These are phyloP conservation scores for Magnolia changhungtana DNA, from an alignment of 164 flowering plant species.

Conservation along the genomic window DNA sequence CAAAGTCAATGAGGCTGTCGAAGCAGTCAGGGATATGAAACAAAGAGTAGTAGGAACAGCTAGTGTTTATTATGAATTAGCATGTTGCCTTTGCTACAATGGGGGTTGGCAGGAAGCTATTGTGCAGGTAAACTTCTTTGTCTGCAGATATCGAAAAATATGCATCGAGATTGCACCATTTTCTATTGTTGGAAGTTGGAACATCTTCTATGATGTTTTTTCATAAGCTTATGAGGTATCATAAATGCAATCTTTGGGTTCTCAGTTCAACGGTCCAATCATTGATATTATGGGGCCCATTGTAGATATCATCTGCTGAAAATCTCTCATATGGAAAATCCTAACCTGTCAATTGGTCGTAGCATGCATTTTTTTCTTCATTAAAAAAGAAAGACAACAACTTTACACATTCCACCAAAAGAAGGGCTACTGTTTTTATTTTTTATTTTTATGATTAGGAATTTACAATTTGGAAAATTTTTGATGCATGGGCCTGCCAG, in stretches of 20 bases:
- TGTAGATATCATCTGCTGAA: background rate
- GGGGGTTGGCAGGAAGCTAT: slow-evolving; percentile 92
- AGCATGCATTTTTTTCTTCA: background rate
- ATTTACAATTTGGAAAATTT: background rate
- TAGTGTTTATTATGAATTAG: slow-evolving; percentile 79
- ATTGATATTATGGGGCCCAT: background rate
- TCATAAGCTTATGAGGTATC: background rate
- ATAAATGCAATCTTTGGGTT: background rate
- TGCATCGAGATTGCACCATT: background rate
- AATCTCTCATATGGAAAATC: background rate
- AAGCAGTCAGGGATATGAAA: slow-evolving; percentile 82
- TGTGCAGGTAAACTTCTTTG: slow-evolving; percentile 43
- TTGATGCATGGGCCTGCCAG: background rate
- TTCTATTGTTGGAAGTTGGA: background rate
- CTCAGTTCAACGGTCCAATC: background rate
- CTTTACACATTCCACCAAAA: background rate
- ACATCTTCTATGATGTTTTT: background rate
- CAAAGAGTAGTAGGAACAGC: slow-evolving; percentile 66
- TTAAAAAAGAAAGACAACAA: background rate
- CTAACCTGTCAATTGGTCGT: background rate
- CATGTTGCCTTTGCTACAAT: slow-evolving; percentile 84
- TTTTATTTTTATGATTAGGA: background rate
- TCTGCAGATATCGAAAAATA: background rate
- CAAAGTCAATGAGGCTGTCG: slow-evolving; percentile 72
- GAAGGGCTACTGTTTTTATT: background rate